A percentile compares a stretch with the other conserved stretches of the same genome.
Conservation (phyloP, 768 basidiomycete species). For the Guyanaporus albipodus region DNA sequence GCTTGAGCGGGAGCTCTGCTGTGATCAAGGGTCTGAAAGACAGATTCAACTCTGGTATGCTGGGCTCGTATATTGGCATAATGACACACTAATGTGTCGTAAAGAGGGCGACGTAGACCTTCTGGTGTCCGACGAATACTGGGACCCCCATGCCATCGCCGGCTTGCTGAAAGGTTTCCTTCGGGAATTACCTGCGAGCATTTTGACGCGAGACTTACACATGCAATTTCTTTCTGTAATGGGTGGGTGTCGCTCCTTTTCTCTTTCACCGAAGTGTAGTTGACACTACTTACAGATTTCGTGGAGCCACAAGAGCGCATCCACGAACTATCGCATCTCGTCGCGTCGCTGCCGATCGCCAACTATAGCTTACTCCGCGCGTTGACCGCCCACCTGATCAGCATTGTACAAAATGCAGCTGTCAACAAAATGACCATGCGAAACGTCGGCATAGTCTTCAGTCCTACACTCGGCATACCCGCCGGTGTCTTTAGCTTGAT, state of each 20-base stretch:
- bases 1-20: conserved; percentile 89
- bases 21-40: conserved; percentile 94
- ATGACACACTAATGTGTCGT: conserved; percentile 9
- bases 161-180: conserved; percentile 92
- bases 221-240: conserved; percentile 88
- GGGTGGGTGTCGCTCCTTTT: conserved; percentile 51
- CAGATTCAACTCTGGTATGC: conserved; percentile 83
- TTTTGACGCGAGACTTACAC: conserved; percentile 90
- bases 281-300: conserved; percentile 57
- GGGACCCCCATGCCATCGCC: conserved; percentile 97
- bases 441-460: conserved; percentile 98
- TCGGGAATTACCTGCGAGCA: conserved; percentile 88
- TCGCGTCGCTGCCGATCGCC: conserved; percentile 81
- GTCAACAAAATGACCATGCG: conserved; percentile 99
- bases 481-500: conserved; percentile 95
- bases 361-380: conserved; percentile 95
- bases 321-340: conserved; percentile 78
- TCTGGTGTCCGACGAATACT: conserved; percentile 82
- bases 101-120: conserved; percentile 96
- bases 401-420: conserved; percentile 86
- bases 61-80: not conserved
- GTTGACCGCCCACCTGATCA: conserved; percentile 89
- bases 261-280: conserved; percentile 1
- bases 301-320: conserved; percentile 87
- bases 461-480: conserved; percentile 96